Conservation (phyloP, 305 asterid genomes). For the Fraxinus platypoda region DNA sequence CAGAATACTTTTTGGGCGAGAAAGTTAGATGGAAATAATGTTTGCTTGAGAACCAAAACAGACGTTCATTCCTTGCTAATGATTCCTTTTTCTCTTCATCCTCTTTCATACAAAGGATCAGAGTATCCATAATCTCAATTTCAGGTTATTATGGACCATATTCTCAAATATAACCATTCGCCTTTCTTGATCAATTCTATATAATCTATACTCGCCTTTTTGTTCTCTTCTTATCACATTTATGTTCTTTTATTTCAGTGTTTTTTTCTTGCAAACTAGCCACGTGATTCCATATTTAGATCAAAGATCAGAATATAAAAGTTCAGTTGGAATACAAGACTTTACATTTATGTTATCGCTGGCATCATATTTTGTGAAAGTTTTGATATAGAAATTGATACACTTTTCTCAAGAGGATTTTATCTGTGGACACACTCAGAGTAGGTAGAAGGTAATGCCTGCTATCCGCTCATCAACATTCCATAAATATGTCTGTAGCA, state of each 20-base stretch:
- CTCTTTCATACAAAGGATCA: not conserved
- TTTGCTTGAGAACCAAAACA: not conserved
- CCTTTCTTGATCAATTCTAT: not conserved
- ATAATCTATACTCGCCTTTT: not conserved
- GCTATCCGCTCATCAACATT: not conserved
- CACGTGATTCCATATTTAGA: not conserved
- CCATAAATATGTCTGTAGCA: not conserved
- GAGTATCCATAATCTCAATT: not conserved
- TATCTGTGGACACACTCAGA: not conserved
- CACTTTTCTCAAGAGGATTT: not conserved
- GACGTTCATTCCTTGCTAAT: not conserved
- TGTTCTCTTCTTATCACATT: not conserved
- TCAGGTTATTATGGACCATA: not conserved
- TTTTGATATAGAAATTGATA: not conserved
- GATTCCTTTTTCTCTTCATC: not conserved
- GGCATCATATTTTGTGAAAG: not conserved
- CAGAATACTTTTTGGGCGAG: not conserved
- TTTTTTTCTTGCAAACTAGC: not conserved
- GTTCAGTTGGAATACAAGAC: not conserved
- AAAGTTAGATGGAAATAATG: not conserved
- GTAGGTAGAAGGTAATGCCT: not conserved
- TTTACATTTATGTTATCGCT: not conserved
- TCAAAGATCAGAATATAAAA: not conserved
- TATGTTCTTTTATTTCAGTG: not conserved
- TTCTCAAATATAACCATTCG: not conserved